Evolutionary conservation across 202 grass and related monocot genomes (phyloP), one percentile per base, ranked within the genome.

Genomic region (Bolboschoenoplectus hybrid): DNA sequence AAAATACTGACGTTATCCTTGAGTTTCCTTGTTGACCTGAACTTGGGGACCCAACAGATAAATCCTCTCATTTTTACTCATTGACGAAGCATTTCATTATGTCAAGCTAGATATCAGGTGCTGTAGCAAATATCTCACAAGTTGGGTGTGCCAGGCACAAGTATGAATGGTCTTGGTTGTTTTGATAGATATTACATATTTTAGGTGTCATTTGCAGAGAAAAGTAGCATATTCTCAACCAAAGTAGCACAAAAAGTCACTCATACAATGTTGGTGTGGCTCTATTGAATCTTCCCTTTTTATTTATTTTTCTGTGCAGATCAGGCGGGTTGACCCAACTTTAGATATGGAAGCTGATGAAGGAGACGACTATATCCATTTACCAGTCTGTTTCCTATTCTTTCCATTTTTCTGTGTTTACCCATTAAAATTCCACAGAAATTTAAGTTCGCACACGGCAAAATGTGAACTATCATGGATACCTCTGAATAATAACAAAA

Each of bases 271-370:
- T 87, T 81, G 10, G 65, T 9, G 3, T 8, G 7, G 40, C 12
- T 17, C 2, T 51, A 35, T 56, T 76, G 1, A 19, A 36, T 36
- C 8, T 85, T 4, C 51, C 51, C 50, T 74, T 79, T 7, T 86
- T 62, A 81, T 41, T 10, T 79, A n/a, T 79, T 79, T 43, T 34
- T 79, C 3, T 9, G 55, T 86, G 85, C 91, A 98, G 95, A 98
- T 98, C 82, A 98, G 89, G 88, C 93, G 69, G 81, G 95, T 98
- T 19, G 95, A 98, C 80, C 95, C 95, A 85, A 98, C 95, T 14
- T 86, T 98, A 89, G 95, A 98, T 76, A 98, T 98, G 95, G 95
- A 94, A 91, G 95, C 95, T 75, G 95, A 98, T 76, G 73, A 63
- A 67, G 93, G 95, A 32, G 95, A 98, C 84, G 93, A 98, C 84